Base-by-base conservation (phyloP, 805 yeast genomes). In the Yarrowia alimentaria region DNA sequence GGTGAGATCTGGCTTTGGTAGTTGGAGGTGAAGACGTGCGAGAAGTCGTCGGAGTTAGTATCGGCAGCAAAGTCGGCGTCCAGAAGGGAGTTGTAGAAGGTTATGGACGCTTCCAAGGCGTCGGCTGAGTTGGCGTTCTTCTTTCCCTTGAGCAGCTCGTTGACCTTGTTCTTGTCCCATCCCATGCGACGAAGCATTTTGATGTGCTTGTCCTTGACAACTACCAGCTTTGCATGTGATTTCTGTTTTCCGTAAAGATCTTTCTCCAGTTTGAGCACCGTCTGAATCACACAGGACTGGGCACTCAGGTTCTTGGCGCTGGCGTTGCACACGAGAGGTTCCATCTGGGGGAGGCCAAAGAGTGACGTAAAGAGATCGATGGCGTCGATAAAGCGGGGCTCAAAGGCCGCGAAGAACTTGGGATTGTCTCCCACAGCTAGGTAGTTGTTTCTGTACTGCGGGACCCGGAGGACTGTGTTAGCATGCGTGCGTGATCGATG, bases 111-210 rank as follows among this genome's bases (percentile, higher is more conserved):
- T 29, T 40, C 33, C n/a, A 43, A 22, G 2, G 35, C 28, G 16
- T 43, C 50, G 4, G 34, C 17, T 4, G 50, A 31, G 21, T 21
- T 31, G 16, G 50, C 35, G 16, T 30, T 30, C 28, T 30, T 31
- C 37, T 31, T 43, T 5, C 50, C 50, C 37, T 43, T 43, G 13
- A 43, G 29, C 28, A 43, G 8, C n/a, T 30, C 50, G 28, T 30
- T 31, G 13, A 43, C 37, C 30, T 31, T 29, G 28, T 43, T 30
- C 37, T 43, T 43, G 11, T 43, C 37, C 50, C 50, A 43, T 16
- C 50, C 50, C 37, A 31, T 43, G 21, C 50, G 50, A 9, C 50
- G 14, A 29, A 43, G 37, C 35, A 43, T 29, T 21, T 43, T 43
- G 21, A 22, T 9, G 17, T 43, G 30, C 22, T 43, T 43, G 17